Conservation (phyloP, 1,284 basidiomycete species). For the Microbotryum scabiosae region DNA sequence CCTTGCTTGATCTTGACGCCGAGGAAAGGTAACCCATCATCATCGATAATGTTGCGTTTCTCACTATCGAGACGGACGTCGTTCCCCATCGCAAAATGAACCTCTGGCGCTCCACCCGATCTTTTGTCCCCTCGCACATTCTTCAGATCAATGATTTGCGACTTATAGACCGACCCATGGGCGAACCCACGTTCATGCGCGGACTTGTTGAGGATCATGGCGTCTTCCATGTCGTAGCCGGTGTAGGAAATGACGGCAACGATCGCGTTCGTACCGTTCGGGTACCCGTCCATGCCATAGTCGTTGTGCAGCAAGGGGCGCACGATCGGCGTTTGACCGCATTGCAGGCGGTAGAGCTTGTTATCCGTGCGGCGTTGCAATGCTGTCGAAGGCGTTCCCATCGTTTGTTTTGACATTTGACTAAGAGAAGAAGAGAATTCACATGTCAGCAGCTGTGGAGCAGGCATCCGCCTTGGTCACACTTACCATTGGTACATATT, state of each 20-base stretch:
- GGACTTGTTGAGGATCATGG: slow-evolving; percentile 99
- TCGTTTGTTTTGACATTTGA: slow-evolving; percentile 99
- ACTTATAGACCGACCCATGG: slow-evolving; percentile 96
- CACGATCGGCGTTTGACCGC: slow-evolving; percentile 89
- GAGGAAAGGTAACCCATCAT: slow-evolving; percentile 75
- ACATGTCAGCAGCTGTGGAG: slow-evolving; percentile 31
- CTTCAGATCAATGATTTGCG: slow-evolving; percentile 82
- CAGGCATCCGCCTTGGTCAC: no score
- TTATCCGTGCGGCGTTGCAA: slow-evolving; percentile 90
- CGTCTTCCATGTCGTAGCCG: slow-evolving; percentile 99
- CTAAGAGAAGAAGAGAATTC: no score
- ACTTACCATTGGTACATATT: slow-evolving; percentile 51
- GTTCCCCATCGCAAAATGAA: slow-evolving; percentile 73
- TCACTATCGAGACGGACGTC: slow-evolving; percentile 58
- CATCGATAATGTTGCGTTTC: slow-evolving; percentile 61
- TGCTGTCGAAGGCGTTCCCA: slow-evolving; percentile 95
- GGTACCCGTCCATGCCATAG: slow-evolving; percentile 99
- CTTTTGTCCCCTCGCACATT: slow-evolving; percentile 55
- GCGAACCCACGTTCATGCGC: slow-evolving; percentile 96
- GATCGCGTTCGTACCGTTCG: slow-evolving; percentile 95
- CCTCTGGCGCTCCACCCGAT: slow-evolving; percentile 29
- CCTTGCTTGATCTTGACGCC: slow-evolving; percentile 66
- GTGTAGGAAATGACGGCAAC: slow-evolving; percentile 99
- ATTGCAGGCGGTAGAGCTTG: slow-evolving; percentile 94
- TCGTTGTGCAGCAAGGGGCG: slow-evolving; percentile 84